Evolutionary conservation across 352 stramenopile genomes (phyloP).

Genomic region (Thraustotheca clavata): DNA sequence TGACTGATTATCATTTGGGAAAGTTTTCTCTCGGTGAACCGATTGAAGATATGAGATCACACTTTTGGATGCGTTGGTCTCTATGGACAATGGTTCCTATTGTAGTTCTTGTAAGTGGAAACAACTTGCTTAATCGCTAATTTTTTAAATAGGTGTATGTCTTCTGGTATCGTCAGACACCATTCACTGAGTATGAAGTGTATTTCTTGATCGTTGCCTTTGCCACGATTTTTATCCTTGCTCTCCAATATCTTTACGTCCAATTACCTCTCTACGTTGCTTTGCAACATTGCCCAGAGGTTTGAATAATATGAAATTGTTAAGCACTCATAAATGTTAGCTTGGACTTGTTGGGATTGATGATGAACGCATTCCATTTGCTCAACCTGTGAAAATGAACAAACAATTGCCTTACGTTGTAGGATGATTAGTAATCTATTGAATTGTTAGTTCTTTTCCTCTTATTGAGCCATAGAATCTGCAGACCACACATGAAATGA

Average conservation of each 20-base stretch:
- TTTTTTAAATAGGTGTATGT: background rate
- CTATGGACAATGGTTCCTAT: background rate
- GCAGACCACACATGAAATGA: slow-evolving; percentile 55
- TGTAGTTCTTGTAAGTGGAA: background rate
- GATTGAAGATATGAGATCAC: background rate
- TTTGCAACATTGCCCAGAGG: background rate
- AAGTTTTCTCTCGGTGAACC: background rate
- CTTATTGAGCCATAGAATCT: too few species aligned
- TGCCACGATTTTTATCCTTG: background rate
- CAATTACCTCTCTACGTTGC: background rate
- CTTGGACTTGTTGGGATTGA: background rate
- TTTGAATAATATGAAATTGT: background rate
- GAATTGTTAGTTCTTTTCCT: too few species aligned
- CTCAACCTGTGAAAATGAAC: too few species aligned
- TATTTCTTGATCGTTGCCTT: background rate
- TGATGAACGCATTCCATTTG: slow-evolving; percentile 7
- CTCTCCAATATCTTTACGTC: background rate
- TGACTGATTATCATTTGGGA: background rate
- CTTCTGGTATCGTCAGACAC: background rate
- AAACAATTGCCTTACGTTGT: too few species aligned
- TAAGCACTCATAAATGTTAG: background rate
- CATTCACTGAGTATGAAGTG: background rate
- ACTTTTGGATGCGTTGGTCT: background rate
- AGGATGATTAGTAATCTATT: too few species aligned
- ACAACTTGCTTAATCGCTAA: too few species aligned